These are phyloP conservation scores for Coemansia furcata DNA, from an alignment of 192 early-diverging fungal species.

Conservation along the genomic window DNA sequence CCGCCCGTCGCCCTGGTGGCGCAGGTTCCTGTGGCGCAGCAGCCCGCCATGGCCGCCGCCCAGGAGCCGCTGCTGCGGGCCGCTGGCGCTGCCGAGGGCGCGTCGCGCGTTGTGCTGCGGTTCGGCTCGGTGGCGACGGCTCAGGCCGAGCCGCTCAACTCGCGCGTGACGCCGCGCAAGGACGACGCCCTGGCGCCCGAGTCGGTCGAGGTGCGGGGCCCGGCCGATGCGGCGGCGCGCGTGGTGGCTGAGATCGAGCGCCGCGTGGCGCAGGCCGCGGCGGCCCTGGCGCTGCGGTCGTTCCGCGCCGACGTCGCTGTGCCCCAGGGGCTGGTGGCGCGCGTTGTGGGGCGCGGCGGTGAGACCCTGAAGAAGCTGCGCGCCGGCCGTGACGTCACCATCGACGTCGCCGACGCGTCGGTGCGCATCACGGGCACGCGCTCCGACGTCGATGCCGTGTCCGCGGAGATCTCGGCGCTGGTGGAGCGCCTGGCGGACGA, in stretches of 20 bases:
- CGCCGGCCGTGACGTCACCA: constrained; percentile 69
- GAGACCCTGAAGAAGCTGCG: constrained; percentile 77
- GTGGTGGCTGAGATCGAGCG: constrained; percentile 66
- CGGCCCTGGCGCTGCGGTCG: constrained; percentile 68
- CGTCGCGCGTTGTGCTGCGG: constrained; percentile 64
- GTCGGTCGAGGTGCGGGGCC: constrained; percentile 77
- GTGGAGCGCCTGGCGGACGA: constrained; percentile 70
- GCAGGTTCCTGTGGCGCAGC: constrained; percentile 69
- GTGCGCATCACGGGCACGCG: constrained; percentile 80
- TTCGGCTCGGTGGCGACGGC: constrained; percentile 56
- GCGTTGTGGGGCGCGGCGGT: constrained; percentile 90
- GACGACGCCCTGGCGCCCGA: constrained; percentile 57
- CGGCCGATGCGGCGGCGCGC: constrained; percentile 71
- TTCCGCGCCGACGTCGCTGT: constrained; percentile 69
- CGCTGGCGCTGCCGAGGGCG: constrained; percentile 38
- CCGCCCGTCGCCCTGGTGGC: constrained; percentile 64
- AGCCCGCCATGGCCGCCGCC: constrained; percentile 70
- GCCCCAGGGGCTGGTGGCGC: constrained; percentile 63
- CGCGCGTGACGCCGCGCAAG: constrained; percentile 49
- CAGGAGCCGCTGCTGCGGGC: constrained; percentile 66
- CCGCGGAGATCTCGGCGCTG: constrained; percentile 64
- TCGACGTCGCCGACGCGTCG: constrained; percentile 53
- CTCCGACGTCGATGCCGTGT: constrained; percentile 69
- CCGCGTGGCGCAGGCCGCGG: constrained; percentile 66
- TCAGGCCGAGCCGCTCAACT: constrained; percentile 30